Percentiles rank a stretch among this genome's conserved stretches.
Evolutionary conservation across 2,329 filamentous ascomycete species (phyloP).

Genomic region (Colletotrichum plurivorum): DNA sequence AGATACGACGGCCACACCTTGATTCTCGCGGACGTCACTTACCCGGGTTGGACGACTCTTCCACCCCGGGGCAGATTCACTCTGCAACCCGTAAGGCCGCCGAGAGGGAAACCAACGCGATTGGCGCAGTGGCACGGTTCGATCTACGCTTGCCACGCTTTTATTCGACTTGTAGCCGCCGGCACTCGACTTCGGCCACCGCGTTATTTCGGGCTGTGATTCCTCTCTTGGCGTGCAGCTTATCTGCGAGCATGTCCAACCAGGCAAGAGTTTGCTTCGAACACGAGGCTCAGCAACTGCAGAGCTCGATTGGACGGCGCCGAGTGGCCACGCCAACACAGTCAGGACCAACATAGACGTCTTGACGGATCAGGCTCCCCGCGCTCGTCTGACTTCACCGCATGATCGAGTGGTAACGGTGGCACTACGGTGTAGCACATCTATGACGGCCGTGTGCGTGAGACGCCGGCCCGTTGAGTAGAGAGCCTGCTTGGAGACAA

Average conservation of each 20-base stretch:
- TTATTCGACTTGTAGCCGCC: constrained; percentile 15
- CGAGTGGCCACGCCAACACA: not conserved
- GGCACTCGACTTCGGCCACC: not conserved
- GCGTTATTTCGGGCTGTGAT: not conserved
- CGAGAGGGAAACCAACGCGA: not conserved
- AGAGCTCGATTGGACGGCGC: not conserved
- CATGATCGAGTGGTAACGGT: not conserved
- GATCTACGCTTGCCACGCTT: not conserved
- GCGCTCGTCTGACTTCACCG: not conserved
- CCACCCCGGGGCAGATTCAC: not conserved
- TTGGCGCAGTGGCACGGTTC: not conserved
- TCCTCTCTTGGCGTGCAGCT: not conserved
- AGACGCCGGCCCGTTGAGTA: not conserved
- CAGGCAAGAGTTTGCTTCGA: not conserved
- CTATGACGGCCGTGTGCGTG: not conserved
- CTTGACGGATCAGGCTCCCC: too few relatives aligned
- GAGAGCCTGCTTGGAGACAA: not conserved
- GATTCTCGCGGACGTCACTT: not conserved
- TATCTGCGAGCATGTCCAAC: not conserved
- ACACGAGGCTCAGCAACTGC: not conserved
- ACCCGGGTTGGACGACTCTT: not conserved
- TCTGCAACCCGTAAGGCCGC: constrained; percentile 1
- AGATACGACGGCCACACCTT: not conserved
- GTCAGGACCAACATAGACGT: not conserved
- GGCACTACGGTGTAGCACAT: not conserved